phyloP scores from a whole-genome alignment of 2,329 filamentous ascomycete species.

The Orbilia brochopaga region DNA sequence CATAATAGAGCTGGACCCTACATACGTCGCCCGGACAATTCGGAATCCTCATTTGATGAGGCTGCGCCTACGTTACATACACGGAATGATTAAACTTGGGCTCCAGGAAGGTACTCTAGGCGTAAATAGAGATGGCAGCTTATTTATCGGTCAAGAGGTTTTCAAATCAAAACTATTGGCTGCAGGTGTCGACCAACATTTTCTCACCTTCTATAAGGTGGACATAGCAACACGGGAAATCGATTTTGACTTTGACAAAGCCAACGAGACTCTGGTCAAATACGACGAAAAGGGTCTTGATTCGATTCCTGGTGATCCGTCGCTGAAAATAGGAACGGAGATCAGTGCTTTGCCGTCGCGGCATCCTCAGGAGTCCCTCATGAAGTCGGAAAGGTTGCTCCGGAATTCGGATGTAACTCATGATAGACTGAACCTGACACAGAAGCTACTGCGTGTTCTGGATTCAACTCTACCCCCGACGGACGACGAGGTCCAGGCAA shows the following conservation, averaged over 20 bases:
- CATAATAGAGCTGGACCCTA: conserved; percentile 7
- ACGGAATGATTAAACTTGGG: conserved; percentile 17
- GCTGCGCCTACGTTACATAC: conserved; percentile 21
- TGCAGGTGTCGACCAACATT: neutral
- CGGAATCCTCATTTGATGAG: neutral
- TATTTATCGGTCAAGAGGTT: conserved; percentile 7
- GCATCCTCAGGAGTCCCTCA: neutral
- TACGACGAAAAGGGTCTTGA: neutral
- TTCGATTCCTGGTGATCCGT: neutral
- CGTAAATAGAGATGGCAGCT: conserved; percentile 4
- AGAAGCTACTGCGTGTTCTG: neutral
- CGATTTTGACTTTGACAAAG: conserved; percentile 6
- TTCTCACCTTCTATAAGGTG: conserved; percentile 11
- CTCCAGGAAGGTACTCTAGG: conserved; percentile 14
- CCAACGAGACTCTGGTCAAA: neutral
- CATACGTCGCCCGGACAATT: neutral
- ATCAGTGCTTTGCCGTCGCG: neutral
- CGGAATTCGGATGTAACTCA: neutral
- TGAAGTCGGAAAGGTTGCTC: neutral
- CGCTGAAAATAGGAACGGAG: neutral
- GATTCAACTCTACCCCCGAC: neutral
- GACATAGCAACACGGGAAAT: neutral
- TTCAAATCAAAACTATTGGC: conserved; percentile 6
- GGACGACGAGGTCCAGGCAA: too few relatives aligned
- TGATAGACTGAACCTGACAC: neutral